Percentiles rank a stretch among this genome's conserved stretches.
Conservation (phyloP, 2,329 filamentous ascomycete species). For the Reticulascus tulasneorum region DNA sequence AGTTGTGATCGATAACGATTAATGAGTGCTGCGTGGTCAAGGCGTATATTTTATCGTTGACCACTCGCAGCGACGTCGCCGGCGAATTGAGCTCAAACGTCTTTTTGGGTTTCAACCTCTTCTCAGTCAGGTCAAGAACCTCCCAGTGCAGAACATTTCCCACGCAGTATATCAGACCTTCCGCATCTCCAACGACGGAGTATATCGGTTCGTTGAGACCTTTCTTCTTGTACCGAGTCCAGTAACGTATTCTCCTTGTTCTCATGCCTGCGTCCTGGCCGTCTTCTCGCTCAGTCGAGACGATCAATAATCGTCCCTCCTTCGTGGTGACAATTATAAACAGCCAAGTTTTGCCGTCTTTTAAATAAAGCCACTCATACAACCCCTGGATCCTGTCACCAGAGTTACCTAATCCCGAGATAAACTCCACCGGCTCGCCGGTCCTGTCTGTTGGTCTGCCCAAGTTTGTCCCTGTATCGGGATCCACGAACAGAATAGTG, state of each 20-base stretch:
- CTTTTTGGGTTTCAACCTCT: constrained; percentile 45
- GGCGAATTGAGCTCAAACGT: constrained; percentile 48
- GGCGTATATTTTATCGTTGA: constrained; percentile 44
- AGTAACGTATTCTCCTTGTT: constrained; percentile 8
- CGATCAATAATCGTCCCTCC: constrained; percentile 51
- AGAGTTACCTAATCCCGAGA: constrained; percentile 51
- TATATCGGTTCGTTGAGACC: constrained; percentile 42
- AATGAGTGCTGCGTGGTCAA: constrained; percentile 53
- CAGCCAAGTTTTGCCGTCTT: constrained; percentile 54
- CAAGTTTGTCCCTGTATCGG: constrained; percentile 48
- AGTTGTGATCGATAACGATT: constrained; percentile 47
- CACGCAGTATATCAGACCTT: constrained; percentile 54
- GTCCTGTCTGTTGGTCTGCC: constrained; percentile 41
- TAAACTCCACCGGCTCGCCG: constrained; percentile 39
- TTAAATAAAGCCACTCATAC: constrained; percentile 59
- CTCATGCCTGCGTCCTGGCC: constrained; percentile 13
- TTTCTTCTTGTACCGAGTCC: constrained; percentile 9
- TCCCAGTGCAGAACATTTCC: constrained; percentile 54
- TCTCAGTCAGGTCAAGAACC: constrained; percentile 45
- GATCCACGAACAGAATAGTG: constrained; percentile 54
- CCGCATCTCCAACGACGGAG: constrained; percentile 50
- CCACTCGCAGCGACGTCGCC: constrained; percentile 44
- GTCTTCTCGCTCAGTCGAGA: constrained; percentile 23
- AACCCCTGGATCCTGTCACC: constrained; percentile 59
- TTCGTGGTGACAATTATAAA: constrained; percentile 60